Base-by-base conservation (phyloP, 148 eudicot species). In the Rhododendron ovatum region DNA sequence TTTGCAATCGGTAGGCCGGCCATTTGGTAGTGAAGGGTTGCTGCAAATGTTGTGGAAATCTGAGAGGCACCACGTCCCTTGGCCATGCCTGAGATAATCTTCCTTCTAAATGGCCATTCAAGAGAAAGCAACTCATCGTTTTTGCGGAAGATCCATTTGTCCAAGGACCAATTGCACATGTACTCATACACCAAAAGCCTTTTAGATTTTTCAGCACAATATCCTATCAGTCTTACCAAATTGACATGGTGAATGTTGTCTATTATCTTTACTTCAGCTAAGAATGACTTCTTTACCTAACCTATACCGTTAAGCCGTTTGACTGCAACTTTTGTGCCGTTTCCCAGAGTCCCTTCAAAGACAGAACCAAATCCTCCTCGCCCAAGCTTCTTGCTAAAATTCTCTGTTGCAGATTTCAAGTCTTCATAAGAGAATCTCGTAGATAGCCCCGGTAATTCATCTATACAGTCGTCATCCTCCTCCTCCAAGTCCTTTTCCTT, bases 381-480 rank as follows among this genome's bases (percentile, higher is more conserved):
- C 26, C 82, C 65, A 28, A 80, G 13, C 28, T 80, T 26, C n/a
- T 48, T 65, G 67, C 39, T 20, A n/a, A 74, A 84, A 51, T 84
- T 53, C 2, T 74, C 28, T 4, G 86, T 84, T 3, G 45, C 26
- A 14, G 3, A 15, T 84, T 53, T 84, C 51, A 84, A 30, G 3
- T 84, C 41, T 48, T 84, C 39, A n/a, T 84, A 84, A 71, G 80
- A 84, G 55, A 84, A 84, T 84, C 86, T 84, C 28, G 43, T 39
- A 39, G 43, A 39, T 39, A 39, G 43, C 43, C 43, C 43, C 43
- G 43, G 6, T 39, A 39, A 39, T 39, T 39, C 43, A 39, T 39
- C 43, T 5, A 39, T 39, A 39, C 43, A 39, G 43, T 39, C 43
- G 7, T 39, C 43, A 39, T 39, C 43, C 43, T 39, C 43, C 6